These are phyloP conservation scores for Tagetes patula DNA, from an alignment of 129 eudicot genomes.

Conservation along the genomic window DNA sequence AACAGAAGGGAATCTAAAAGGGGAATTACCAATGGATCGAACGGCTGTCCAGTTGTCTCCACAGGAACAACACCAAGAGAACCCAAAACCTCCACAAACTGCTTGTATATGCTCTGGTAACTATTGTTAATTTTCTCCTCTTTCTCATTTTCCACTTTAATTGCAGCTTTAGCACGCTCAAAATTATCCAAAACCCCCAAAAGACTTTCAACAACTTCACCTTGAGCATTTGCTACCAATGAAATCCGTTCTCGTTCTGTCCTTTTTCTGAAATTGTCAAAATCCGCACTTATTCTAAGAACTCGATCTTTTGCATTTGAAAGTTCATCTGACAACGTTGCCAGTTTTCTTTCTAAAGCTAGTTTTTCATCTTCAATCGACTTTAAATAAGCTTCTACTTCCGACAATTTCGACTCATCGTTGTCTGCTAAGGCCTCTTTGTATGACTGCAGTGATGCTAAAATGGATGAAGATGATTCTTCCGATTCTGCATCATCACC, in stretches of 20 bases:
- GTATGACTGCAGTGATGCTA: slow-evolving; percentile 52
- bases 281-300: slow-evolving; percentile 74
- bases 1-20: neutral
- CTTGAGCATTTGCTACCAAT: slow-evolving; percentile 66
- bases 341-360: slow-evolving; percentile 51
- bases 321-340: slow-evolving; percentile 51
- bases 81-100: slow-evolving; percentile 65
- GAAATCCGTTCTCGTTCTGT: slow-evolving; percentile 72
- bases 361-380: slow-evolving; percentile 58
- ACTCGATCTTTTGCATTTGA: slow-evolving; percentile 54
- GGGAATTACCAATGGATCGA: slow-evolving; percentile 71
- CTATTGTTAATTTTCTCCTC: slow-evolving; percentile 70
- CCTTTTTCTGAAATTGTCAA: slow-evolving; percentile 82
- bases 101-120: slow-evolving; percentile 86
- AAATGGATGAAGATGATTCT: slow-evolving; percentile 44
- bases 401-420: slow-evolving; percentile 51
- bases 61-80: slow-evolving; percentile 72
- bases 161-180: slow-evolving; percentile 71
- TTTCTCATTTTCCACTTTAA: slow-evolving; percentile 65
- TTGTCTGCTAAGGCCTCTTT: slow-evolving; percentile 68
- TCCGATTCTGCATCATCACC: slow-evolving; percentile 40
- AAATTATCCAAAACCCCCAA: slow-evolving; percentile 75
- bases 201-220: slow-evolving; percentile 71
- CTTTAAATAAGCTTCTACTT: slow-evolving; percentile 51
- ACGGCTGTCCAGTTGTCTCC: slow-evolving; percentile 68